Percentiles rank a stretch among this genome's conserved stretches.
Evolutionary conservation across 371 early-diverging fungal species (phyloP).

Genomic region (Mortierella sp.): DNA sequence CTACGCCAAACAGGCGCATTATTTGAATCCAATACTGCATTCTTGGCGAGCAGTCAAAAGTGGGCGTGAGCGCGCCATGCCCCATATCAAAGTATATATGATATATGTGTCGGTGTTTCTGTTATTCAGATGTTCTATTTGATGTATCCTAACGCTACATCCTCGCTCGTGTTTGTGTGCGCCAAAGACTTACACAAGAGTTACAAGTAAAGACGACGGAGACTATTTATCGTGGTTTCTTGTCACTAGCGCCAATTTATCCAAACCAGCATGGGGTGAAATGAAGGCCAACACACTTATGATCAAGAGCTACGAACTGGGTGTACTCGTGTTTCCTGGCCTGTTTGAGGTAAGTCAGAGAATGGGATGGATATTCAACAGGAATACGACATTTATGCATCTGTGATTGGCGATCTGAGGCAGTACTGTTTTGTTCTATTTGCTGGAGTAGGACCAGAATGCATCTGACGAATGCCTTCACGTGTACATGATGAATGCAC

Average conservation of each 20-base stretch:
- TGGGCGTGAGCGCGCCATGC: conserved; percentile 69
- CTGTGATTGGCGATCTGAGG: too few relatives aligned
- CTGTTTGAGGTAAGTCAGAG: conserved; percentile 58
- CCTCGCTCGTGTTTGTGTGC: neutral
- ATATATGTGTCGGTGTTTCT: neutral
- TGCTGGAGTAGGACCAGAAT: conserved; percentile 7
- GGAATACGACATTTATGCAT: neutral
- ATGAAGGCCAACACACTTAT: conserved; percentile 17
- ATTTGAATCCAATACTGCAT: conserved; percentile 60
- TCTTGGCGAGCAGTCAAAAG: conserved; percentile 62
- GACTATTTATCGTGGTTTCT: conserved; percentile 64
- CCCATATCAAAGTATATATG: conserved; percentile 69
- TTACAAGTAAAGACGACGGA: conserved; percentile 46
- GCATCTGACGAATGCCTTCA: conserved; percentile 17
- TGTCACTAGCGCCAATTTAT: conserved; percentile 67
- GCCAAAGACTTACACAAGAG: conserved; percentile 57
- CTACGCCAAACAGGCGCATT: conserved; percentile 59
- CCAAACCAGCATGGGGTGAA: conserved; percentile 56
- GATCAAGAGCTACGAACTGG: conserved; percentile 69
- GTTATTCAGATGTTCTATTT: too few relatives aligned
- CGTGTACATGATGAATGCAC: conserved; percentile 38
- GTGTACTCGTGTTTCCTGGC: conserved; percentile 62
- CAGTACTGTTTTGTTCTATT: neutral
- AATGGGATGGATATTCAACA: neutral
- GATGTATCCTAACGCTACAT: too few relatives aligned